Evolutionary conservation across 2,329 filamentous ascomycete genomes (phyloP), one percentile per base, ranked within the genome.

Genomic region (Helminthosporium solani): DNA sequence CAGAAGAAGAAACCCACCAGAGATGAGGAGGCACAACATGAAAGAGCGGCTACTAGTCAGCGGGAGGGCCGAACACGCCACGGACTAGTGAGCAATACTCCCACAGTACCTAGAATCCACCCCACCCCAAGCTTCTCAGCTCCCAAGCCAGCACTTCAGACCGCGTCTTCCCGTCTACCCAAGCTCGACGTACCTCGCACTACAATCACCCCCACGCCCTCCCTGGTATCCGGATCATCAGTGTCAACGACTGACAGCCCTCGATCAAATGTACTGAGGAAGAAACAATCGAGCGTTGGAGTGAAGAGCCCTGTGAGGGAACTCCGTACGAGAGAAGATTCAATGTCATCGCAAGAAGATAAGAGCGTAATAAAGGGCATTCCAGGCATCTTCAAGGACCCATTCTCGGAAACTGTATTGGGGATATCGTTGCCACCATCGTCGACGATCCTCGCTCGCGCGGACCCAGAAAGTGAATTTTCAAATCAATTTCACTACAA

Each of bases 181-280:
- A 66, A 68, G 50, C 61, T 66, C 40, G 68, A 71, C 46, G 59
- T 66, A n/a, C 54, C 58, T 18, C 25, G 38, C 23, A 31, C 25
- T 8, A 45, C 35, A 42, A 66, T 49, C 41, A 67, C 68, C 42
- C 66, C 67, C 36, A 76, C 75, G 14, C 75, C 75, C 14, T 77
- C 75, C n/a, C 67, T 76, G 16, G 70, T 73, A 27, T 77, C 75
- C 39, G 75, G 73, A 27, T 76, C 75, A 16, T 76, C 75, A 25
- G 67, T 66, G 30, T 77, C 74, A 19, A 74, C 72, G 3, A 63
- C 69, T 33, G 74, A 76, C 40, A 76, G 73, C 49, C 74, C 74
- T 34, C 62, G 67, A 41, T 72, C 73, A 25, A 70, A 70, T 56
- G 61, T 68, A n/a, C 53, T 77, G 33, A 67, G 72, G 41, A 70